Conservation (phyloP, 371 early-diverging fungal genomes). For the Circinella umbellata region DNA sequence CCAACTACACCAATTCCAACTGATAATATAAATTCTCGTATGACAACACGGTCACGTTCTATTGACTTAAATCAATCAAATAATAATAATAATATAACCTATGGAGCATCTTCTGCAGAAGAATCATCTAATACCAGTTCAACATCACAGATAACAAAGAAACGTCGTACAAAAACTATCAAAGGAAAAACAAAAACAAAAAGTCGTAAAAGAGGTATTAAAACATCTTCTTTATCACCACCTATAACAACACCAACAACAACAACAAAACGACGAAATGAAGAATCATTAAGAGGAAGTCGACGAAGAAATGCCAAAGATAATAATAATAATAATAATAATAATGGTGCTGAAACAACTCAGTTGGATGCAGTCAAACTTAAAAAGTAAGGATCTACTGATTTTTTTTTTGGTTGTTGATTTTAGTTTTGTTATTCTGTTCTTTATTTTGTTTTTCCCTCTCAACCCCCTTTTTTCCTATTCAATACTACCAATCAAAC, state of each 20-base stretch:
- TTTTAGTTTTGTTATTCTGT: neutral
- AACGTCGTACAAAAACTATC: neutral
- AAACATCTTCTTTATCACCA: neutral
- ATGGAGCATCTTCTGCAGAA: neutral
- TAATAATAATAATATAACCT: neutral
- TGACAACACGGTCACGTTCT: constrained; percentile 25
- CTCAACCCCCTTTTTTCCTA: neutral
- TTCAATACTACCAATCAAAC: neutral
- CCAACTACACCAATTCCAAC: neutral
- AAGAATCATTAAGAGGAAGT: constrained; percentile 5
- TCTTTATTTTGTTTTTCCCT: no score
- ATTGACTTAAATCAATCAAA: constrained; percentile 16
- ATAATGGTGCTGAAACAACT: constrained; percentile 11
- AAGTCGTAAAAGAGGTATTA: neutral
- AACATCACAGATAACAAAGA: constrained; percentile 5
- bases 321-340: neutral
- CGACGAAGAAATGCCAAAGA: constrained; percentile 12
- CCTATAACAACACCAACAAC: neutral
- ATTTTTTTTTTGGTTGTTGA: neutral
- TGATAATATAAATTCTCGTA: constrained; percentile 7
- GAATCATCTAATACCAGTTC: neutral
- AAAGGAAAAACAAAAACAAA: constrained; percentile 15
- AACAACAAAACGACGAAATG: constrained; percentile 12
- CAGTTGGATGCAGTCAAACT: constrained; percentile 12
- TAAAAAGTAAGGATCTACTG: constrained; percentile 8